Percentiles rank a stretch among this genome's conserved stretches.
These are phyloP conservation scores for Kwoniella sp. DNA, from an alignment of 768 basidiomycete species.

Conservation along the genomic window DNA sequence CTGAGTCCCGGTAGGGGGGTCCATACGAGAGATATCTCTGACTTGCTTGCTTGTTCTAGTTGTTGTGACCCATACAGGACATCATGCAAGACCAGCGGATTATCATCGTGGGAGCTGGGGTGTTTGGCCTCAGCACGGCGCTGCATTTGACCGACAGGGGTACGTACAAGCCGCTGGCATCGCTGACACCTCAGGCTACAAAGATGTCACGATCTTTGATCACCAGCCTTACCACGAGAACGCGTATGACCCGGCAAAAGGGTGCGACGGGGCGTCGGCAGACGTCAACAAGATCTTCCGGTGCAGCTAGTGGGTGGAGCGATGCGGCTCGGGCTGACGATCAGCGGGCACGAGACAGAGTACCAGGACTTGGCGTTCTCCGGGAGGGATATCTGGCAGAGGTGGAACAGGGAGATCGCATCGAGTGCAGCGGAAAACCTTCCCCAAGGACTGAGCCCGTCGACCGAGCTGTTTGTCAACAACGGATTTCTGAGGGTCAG, in stretches of 20 bases:
- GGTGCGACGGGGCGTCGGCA: constrained; percentile 26
- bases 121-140: constrained; percentile 15
- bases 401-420: constrained; percentile 29
- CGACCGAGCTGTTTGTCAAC: constrained; percentile 16
- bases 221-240: constrained; percentile 25
- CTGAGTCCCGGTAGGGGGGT: no score
- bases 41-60: no score
- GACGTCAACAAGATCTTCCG: constrained; percentile 36
- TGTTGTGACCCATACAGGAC: no score
- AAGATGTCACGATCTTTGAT: constrained; percentile 23
- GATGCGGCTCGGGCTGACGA: not conserved
- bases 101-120: no score
- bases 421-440: constrained; percentile 11
- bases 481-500: constrained; percentile 24
- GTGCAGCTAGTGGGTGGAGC: constrained; percentile 17
- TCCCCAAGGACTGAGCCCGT: constrained; percentile 20
- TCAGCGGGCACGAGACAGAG: constrained; percentile 20
- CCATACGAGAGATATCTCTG: no score
- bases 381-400: constrained; percentile 22
- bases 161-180: no score
- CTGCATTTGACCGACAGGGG: constrained; percentile 8
- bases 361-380: constrained; percentile 32
- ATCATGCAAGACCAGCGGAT: no score
- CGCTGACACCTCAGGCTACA: no score
- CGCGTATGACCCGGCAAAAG: constrained; percentile 23